Evolutionary conservation across 768 basidiomycete genomes (phyloP).

Genomic region (Tricholoma furcatifolium): DNA sequence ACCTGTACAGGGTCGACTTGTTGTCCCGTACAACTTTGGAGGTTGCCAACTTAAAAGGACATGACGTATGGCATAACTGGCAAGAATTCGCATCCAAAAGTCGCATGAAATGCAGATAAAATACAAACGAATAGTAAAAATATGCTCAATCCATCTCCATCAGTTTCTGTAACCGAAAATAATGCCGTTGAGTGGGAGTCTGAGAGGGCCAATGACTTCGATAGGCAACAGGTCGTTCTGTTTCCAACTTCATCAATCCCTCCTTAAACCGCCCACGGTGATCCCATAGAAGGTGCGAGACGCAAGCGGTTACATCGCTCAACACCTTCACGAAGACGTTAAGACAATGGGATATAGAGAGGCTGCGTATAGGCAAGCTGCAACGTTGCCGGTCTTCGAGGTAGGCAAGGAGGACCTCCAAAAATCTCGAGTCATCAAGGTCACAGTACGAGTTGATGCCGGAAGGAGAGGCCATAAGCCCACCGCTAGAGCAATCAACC

Average conservation of each 20-base stretch:
- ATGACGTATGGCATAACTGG: too few species aligned
- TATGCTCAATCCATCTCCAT: conserved; percentile 25
- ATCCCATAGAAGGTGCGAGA: conserved; percentile 35
- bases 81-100: too few species aligned
- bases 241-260: conserved; percentile 19
- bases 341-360: conserved; percentile 34
- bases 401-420: conserved; percentile 35
- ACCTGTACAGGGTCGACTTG: not conserved
- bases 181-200: conserved; percentile 26
- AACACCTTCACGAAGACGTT: conserved; percentile 26
- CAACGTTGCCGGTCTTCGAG: conserved; percentile 29
- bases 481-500: conserved; percentile 38
- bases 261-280: conserved; percentile 25
- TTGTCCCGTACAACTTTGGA: too few species aligned
- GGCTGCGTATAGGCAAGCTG: conserved; percentile 28
- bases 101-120: too few species aligned
- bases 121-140: not conserved
- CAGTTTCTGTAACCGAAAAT: conserved; percentile 30
- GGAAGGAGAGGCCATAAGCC: conserved; percentile 35
- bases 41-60: too few species aligned
- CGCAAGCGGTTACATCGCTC: conserved; percentile 23
- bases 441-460: conserved; percentile 33
- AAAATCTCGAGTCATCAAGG: conserved; percentile 40
- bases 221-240: conserved; percentile 26
- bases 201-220: conserved; percentile 19